A percentile compares a stretch with the other conserved stretches of the same genome.
These are phyloP conservation scores for Tricholoma matsutake DNA, from an alignment of 768 basidiomycete genomes.

Conservation along the genomic window DNA sequence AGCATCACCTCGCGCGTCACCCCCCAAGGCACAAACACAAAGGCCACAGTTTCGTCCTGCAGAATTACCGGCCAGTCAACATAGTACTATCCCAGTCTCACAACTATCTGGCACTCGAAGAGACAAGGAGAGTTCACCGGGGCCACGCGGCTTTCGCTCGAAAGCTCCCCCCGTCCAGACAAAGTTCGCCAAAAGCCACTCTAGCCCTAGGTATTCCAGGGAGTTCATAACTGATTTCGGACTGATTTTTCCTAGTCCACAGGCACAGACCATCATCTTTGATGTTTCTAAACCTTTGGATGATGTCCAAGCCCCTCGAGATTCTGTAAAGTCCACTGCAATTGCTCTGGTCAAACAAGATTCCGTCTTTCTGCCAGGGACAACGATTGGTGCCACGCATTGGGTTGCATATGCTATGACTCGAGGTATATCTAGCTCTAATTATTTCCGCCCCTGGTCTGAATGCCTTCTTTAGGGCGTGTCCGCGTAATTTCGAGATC, in stretches of 20 bases:
- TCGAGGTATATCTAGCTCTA: conserved; percentile 43
- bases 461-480: conserved; percentile 45
- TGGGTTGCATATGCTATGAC: conserved; percentile 96
- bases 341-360: conserved; percentile 89
- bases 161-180: conserved; percentile 36
- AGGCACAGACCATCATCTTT: conserved; percentile 66
- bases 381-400: conserved; percentile 86
- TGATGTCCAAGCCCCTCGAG: conserved; percentile 71
- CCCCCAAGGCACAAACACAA: conserved; percentile 57
- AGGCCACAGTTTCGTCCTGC: conserved; percentile 47
- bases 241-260: conserved; percentile 41
- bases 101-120: conserved; percentile 33
- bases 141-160: conserved; percentile 46
- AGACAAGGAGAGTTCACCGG: conserved; percentile 73
- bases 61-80: conserved; percentile 50
- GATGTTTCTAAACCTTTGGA: conserved; percentile 73
- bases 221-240: not conserved
- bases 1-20: conserved; percentile 61
- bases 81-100: conserved; percentile 24
- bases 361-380: conserved; percentile 77
- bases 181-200: conserved; percentile 45
- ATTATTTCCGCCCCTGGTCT: not conserved
- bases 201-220: conserved; percentile 55
- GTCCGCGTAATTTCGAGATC: conserved; percentile 87
- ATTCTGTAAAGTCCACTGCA: conserved; percentile 83